Evolutionary conservation across 257 asterid genomes (phyloP).

Genomic region (Solanum lycopersicoides): DNA sequence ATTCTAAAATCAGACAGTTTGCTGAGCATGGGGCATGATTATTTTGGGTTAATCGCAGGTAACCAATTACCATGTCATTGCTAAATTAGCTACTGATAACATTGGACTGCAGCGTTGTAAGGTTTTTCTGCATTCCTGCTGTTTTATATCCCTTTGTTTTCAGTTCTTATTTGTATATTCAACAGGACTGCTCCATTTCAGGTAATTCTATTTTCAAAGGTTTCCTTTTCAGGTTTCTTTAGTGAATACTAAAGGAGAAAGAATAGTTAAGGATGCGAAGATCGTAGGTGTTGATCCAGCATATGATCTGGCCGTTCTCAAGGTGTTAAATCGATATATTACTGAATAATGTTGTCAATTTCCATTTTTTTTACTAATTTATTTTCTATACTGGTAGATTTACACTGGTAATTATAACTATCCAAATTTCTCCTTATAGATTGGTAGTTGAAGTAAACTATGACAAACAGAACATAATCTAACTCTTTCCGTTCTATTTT

Average conservation of each 20-base stretch:
- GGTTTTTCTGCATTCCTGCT: slow-evolving; percentile 37
- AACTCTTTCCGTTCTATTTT: neutral
- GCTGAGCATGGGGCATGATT: neutral
- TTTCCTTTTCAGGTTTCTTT: slow-evolving; percentile 35
- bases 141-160: neutral
- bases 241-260: slow-evolving; percentile 45
- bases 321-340: slow-evolving; percentile 29
- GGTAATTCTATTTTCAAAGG: neutral
- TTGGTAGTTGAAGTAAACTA: neutral
- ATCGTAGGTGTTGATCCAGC: slow-evolving; percentile 76
- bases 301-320: slow-evolving; percentile 72
- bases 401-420: neutral
- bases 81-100: slow-evolving; percentile 62
- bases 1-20: neutral
- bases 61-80: slow-evolving; percentile 74
- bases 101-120: slow-evolving; percentile 81
- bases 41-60: slow-evolving; percentile 36
- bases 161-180: neutral
- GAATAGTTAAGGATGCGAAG: slow-evolving; percentile 34
- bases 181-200: neutral
- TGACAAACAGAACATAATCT: neutral
- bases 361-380: neutral
- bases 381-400: neutral
- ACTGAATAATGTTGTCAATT: neutral
- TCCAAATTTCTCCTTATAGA: neutral